phyloP scores from a whole-genome alignment of 352 stramenopile species.

The Thraustochytrium striatum region DNA sequence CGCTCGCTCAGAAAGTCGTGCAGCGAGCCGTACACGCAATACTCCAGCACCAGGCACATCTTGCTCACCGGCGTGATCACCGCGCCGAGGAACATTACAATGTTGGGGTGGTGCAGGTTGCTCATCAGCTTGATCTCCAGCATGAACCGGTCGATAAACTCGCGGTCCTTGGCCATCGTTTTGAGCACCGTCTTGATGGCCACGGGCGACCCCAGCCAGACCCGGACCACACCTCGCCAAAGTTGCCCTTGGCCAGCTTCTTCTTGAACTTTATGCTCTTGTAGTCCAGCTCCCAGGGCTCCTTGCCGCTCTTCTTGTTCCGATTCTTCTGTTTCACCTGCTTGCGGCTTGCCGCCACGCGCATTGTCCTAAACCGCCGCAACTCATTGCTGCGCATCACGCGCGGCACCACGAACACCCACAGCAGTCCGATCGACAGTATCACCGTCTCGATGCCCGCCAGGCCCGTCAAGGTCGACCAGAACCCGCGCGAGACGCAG shows the following conservation, averaged over 20 bases:
- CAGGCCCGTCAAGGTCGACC: background rate
- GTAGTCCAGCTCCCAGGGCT: slow-evolving; percentile 33
- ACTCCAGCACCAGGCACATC: slow-evolving; percentile 53
- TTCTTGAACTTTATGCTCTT: slow-evolving; percentile 48
- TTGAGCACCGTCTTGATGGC: slow-evolving; percentile 51
- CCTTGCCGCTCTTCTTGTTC: slow-evolving; percentile 37
- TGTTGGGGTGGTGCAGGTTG: slow-evolving; percentile 54
- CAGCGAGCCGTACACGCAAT: slow-evolving; percentile 48
- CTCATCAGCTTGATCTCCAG: slow-evolving; percentile 48
- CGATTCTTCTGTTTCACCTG: slow-evolving; percentile 40
- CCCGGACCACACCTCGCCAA: slow-evolving; percentile 45
- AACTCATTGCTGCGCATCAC: background rate
- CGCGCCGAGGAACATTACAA: slow-evolving; percentile 53
- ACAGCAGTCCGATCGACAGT: background rate
- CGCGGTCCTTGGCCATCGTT: slow-evolving; percentile 45
- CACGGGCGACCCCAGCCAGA: slow-evolving; percentile 49
- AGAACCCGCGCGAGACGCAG: too few relatives aligned
- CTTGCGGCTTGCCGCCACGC: slow-evolving; percentile 15
- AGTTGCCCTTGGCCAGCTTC: slow-evolving; percentile 46
- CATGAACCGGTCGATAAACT: slow-evolving; percentile 47
- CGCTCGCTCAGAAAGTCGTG: slow-evolving; percentile 49
- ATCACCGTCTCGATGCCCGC: background rate
- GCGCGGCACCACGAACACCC: background rate
- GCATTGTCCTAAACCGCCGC: slow-evolving; percentile 9
- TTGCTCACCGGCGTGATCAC: slow-evolving; percentile 44